Conservation (phyloP, 2,329 filamentous ascomycete species). For the Trichoderma sp. region DNA sequence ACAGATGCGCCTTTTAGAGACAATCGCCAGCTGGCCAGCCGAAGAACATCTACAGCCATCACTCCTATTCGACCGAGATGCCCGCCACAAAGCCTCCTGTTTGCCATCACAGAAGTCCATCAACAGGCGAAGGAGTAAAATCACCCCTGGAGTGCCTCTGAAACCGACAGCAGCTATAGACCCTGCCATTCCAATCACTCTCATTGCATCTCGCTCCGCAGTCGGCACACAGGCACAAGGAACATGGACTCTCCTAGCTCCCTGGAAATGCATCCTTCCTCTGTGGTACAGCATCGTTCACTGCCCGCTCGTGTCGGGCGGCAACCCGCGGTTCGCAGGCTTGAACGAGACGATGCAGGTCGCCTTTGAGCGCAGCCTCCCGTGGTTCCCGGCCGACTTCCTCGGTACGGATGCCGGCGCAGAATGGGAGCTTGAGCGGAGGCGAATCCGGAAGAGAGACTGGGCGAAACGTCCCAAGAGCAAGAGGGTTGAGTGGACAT, state of each 20-base stretch:
- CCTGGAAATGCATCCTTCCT: constrained; percentile 85
- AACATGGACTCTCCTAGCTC: constrained; percentile 81
- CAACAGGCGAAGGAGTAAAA: constrained; percentile 72
- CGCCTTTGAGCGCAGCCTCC: constrained; percentile 73
- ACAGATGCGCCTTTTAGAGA: constrained; percentile 55
- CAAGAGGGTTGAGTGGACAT: constrained; percentile 76
- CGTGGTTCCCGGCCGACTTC: constrained; percentile 88
- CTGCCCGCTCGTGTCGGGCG: constrained; percentile 76
- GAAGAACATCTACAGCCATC: constrained; percentile 55
- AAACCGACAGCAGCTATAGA: constrained; percentile 60
- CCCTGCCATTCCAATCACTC: constrained; percentile 75
- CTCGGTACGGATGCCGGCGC: constrained; percentile 79
- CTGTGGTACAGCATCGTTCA: constrained; percentile 88
- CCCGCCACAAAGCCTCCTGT: constrained; percentile 66
- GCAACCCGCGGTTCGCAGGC: constrained; percentile 82
- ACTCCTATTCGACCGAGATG: constrained; percentile 69
- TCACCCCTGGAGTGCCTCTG: constrained; percentile 65
- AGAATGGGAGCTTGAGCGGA: constrained; percentile 72
- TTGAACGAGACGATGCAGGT: constrained; percentile 79
- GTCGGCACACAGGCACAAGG: constrained; percentile 59
- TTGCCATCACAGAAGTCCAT: constrained; percentile 78
- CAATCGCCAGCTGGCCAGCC: constrained; percentile 69
- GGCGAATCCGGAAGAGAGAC: constrained; percentile 70
- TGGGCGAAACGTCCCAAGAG: constrained; percentile 83
- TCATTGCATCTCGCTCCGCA: constrained; percentile 63